phyloP scores from a whole-genome alignment of 495 filamentous ascomycete species.

The Aspergillus leporis region DNA sequence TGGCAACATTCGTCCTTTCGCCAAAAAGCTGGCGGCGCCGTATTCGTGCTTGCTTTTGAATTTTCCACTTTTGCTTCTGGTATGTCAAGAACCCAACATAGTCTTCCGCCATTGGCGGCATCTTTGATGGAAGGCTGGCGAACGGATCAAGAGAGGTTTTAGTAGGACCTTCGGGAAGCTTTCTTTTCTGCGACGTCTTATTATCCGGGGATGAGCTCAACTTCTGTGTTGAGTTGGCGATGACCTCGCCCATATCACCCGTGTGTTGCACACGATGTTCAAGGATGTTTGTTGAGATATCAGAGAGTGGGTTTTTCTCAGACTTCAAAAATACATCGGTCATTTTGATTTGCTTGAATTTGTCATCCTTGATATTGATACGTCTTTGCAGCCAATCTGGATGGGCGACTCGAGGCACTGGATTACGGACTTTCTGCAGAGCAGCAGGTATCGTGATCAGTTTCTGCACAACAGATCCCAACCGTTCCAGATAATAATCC shows the following conservation, averaged over 20 bases:
- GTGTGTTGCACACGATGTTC: constrained; percentile 54
- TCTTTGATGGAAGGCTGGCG: constrained; percentile 76
- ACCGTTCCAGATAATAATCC: constrained; percentile 92
- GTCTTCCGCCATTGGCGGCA: constrained; percentile 85
- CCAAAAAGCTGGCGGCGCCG: constrained; percentile 91
- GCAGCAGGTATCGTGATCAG: constrained; percentile 98
- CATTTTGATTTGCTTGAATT: constrained; percentile 97
- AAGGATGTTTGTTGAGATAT: constrained; percentile 68
- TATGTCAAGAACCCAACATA: constrained; percentile 89
- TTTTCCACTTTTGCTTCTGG: constrained; percentile 98
- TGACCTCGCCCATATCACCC: constrained; percentile 86
- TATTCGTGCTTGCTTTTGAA: constrained; percentile 88
- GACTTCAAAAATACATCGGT: constrained; percentile 86
- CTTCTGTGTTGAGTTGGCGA: constrained; percentile 64
- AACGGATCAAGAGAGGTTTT: constrained; percentile 74
- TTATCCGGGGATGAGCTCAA: constrained; percentile 65
- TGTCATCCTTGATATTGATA: constrained; percentile 94
- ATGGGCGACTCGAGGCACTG: constrained; percentile 88
- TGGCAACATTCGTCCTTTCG: constrained; percentile 67
- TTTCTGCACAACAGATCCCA: constrained; percentile 97
- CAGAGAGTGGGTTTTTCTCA: constrained; percentile 71
- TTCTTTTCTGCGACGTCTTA: constrained; percentile 76
- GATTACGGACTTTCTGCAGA: constrained; percentile 90
- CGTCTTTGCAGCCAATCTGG: constrained; percentile 94
- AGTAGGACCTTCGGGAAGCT: constrained; percentile 66